Conservation (phyloP, 2,329 filamentous ascomycete genomes). For the Talaromyces pinophilus region DNA sequence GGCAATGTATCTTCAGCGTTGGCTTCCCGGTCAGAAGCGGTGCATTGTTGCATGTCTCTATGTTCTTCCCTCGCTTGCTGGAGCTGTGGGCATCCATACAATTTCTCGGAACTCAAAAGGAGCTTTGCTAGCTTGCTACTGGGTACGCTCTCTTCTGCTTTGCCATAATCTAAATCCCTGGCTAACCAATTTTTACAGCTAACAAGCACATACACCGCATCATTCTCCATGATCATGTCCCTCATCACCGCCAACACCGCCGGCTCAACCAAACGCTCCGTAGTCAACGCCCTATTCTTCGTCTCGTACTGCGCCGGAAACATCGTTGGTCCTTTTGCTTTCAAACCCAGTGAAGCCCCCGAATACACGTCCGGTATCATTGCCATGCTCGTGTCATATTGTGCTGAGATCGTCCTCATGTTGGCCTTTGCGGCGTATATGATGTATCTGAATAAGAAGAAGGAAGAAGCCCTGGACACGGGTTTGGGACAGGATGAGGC, state of each 20-base stretch:
- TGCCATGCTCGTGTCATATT: constrained; percentile 22
- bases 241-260: constrained; percentile 3
- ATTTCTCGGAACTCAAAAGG: constrained; percentile 15
- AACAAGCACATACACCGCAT: background rate
- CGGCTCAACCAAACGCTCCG: constrained; percentile 1
- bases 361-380: constrained; percentile 22
- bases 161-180: background rate
- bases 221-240: background rate
- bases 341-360: constrained; percentile 20
- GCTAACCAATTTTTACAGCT: background rate
- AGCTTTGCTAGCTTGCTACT: background rate
- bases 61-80: constrained; percentile 20
- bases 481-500: background rate
- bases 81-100: constrained; percentile 22
- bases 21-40: constrained; percentile 22
- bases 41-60: constrained; percentile 21
- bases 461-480: background rate
- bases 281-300: background rate
- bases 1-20: constrained; percentile 23
- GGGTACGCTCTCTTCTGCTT: background rate
- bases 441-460: background rate
- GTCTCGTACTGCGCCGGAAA: constrained; percentile 17
- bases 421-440: background rate
- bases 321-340: constrained; percentile 19
- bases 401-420: constrained; percentile 18